Percentiles rank a stretch among this genome's conserved stretches.
phyloP scores from a whole-genome alignment of 2,329 filamentous ascomycete genomes.

The Penicillium fuscoglaucum region DNA sequence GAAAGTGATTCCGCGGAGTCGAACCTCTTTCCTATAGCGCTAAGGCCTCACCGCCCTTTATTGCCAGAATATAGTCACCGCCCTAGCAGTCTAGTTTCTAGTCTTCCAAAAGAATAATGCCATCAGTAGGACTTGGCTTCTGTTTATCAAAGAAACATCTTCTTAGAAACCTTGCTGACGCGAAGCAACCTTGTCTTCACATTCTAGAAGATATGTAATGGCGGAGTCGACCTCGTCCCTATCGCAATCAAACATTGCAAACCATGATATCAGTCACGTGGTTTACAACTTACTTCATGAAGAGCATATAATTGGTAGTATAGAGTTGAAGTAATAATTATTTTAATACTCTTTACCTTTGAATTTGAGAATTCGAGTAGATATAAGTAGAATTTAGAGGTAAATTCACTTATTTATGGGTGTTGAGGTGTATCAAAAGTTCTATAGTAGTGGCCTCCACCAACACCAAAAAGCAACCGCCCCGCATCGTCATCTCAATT shows the following conservation, averaged over 20 bases:
- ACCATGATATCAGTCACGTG: conserved; percentile 30
- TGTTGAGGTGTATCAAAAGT: not conserved
- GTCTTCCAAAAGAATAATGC: not conserved
- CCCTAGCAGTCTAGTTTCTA: not conserved
- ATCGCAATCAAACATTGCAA: conserved; percentile 33
- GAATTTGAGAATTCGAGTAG: not conserved
- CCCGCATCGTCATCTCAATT: conserved; percentile 37
- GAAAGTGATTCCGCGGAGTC: not conserved
- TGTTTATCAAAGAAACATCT: too few relatives aligned
- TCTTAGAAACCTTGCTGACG: too few relatives aligned
- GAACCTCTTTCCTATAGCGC: conserved; percentile 5
- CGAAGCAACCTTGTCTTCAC: not conserved
- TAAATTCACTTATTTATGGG: not conserved
- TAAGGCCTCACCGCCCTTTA: not conserved
- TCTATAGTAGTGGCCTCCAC: conserved; percentile 12
- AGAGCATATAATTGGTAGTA: not conserved
- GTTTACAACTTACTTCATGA: not conserved
- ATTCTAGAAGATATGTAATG: not conserved
- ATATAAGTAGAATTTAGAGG: not conserved
- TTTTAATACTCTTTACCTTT: not conserved
- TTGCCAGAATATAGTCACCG: not conserved
- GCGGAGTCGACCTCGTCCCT: not conserved
- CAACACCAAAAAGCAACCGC: conserved; percentile 22
- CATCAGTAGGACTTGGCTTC: not conserved
- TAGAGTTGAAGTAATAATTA: not conserved